Conservation (phyloP, 768 basidiomycete species). For the Podaxis sp. region DNA sequence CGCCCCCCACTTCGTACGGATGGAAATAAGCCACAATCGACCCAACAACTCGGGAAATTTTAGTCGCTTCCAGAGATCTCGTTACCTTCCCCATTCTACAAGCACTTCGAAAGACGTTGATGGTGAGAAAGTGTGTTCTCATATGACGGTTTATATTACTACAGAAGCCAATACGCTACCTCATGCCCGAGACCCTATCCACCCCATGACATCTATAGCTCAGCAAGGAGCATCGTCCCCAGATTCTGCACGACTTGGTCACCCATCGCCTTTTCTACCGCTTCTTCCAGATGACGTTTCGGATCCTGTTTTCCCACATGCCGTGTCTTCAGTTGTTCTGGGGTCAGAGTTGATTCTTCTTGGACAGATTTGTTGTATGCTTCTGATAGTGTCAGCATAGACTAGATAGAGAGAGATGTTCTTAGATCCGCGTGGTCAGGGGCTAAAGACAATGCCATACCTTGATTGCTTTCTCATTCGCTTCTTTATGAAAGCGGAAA, state of each 20-base stretch:
- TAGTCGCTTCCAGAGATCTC: not conserved
- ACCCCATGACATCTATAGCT: conserved; percentile 43
- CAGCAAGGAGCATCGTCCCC: conserved; percentile 92
- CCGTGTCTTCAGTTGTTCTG: conserved; percentile 93
- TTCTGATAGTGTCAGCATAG: conserved; percentile 90
- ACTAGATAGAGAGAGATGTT: conserved; percentile 41
- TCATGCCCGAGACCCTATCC: conserved; percentile 4
- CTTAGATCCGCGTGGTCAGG: conserved; percentile 17
- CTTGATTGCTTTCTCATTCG: conserved; percentile 94
- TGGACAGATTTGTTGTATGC: conserved; percentile 98
- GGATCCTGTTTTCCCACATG: conserved; percentile 98
- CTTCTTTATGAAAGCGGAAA: conserved; percentile 84
- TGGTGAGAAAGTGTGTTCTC: conserved; percentile 12
- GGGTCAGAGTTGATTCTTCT: conserved; percentile 93
- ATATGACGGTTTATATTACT: conserved; percentile 21
- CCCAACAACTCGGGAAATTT: not conserved
- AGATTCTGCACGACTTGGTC: conserved; percentile 95
- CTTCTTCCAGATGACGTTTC: conserved; percentile 96
- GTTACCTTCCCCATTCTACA: not conserved
- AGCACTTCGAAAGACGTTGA: conserved; percentile 7
- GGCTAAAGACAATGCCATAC: conserved; percentile 40
- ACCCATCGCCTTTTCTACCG: conserved; percentile 97
- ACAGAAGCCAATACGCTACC: conserved; percentile 12
- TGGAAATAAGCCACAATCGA: not conserved
- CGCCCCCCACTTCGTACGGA: not conserved